Percentiles rank a stretch among this genome's conserved stretches.
Evolutionary conservation across 352 stramenopile genomes (phyloP).

Genomic region (Peronospora tabacina): DNA sequence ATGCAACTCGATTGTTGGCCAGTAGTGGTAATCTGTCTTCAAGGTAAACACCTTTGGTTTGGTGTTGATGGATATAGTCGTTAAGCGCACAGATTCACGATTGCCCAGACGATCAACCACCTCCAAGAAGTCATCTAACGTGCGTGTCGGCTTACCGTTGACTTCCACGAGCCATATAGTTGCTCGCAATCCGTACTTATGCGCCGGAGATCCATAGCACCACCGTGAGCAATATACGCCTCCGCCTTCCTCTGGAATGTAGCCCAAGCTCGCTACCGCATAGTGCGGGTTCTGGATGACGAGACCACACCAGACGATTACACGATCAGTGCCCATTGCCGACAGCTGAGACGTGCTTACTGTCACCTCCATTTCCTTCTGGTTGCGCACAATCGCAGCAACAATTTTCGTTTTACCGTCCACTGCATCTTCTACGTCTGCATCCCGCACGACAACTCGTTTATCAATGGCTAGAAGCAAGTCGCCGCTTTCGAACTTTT

Average conservation of each 20-base stretch:
- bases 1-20: slow-evolving; percentile 80
- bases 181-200: slow-evolving; percentile 86
- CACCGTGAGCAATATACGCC: slow-evolving; percentile 87
- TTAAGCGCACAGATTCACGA: slow-evolving; percentile 79
- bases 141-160: slow-evolving; percentile 73
- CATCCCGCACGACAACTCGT: slow-evolving; percentile 64
- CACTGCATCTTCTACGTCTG: slow-evolving; percentile 63
- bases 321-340: slow-evolving; percentile 77
- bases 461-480: slow-evolving; percentile 80
- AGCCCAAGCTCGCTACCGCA: slow-evolving; percentile 73
- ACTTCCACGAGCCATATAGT: slow-evolving; percentile 90
- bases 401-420: slow-evolving; percentile 44
- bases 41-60: slow-evolving; percentile 88
- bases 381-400: slow-evolving; percentile 68
- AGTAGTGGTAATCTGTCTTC: slow-evolving; percentile 89
- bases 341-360: slow-evolving; percentile 60
- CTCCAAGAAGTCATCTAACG: slow-evolving; percentile 78
- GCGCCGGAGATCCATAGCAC: slow-evolving; percentile 86
- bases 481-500: slow-evolving; percentile 73
- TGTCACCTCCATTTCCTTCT: slow-evolving; percentile 53
- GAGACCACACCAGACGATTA: slow-evolving; percentile 87
- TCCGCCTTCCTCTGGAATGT: slow-evolving; percentile 77
- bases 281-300: slow-evolving; percentile 89
- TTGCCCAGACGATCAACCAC: slow-evolving; percentile 78
- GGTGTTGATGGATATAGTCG: slow-evolving; percentile 87